phyloP scores from a whole-genome alignment of 2,329 filamentous ascomycete species.

The Stachybotrys elegans region DNA sequence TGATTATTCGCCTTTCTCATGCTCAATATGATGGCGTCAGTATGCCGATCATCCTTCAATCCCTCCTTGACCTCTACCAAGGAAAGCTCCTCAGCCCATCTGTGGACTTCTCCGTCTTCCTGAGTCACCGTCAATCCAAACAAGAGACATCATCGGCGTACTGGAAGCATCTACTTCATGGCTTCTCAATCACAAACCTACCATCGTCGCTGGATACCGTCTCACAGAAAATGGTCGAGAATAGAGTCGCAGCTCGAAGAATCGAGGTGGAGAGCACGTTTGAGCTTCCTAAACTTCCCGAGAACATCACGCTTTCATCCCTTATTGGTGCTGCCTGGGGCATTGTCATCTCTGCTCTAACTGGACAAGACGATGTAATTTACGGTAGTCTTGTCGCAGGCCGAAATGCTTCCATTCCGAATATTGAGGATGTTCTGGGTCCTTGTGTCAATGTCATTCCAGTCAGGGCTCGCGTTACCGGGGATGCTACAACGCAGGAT shows the following conservation, averaged over 20 bases:
- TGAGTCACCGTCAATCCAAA: neutral
- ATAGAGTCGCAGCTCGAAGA: neutral
- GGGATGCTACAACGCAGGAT: constrained; percentile 1
- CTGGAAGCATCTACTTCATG: constrained; percentile 37
- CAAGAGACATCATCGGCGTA: constrained; percentile 22
- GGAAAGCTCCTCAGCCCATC: constrained; percentile 14
- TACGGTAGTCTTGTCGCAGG: constrained; percentile 35
- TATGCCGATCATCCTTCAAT: constrained; percentile 31
- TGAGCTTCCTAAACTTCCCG: constrained; percentile 4
- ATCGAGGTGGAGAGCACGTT: constrained; percentile 1
- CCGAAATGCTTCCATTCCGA: constrained; percentile 28
- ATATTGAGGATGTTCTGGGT: constrained; percentile 28
- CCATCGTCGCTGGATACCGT: constrained; percentile 7
- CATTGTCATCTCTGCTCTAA: constrained; percentile 28
- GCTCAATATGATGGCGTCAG: constrained; percentile 44
- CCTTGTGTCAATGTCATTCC: constrained; percentile 36
- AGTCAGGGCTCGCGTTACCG: constrained; percentile 27
- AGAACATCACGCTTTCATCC: constrained; percentile 20
- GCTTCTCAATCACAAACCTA: constrained; percentile 21
- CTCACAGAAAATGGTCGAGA: neutral
- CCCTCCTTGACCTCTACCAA: constrained; percentile 30
- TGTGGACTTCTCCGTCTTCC: constrained; percentile 17
- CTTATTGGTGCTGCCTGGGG: constrained; percentile 36
- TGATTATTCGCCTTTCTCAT: constrained; percentile 33
- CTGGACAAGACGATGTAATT: constrained; percentile 29